phyloP scores from a whole-genome alignment of 2,329 filamentous ascomycete genomes.

The Spiromastix sp. region DNA sequence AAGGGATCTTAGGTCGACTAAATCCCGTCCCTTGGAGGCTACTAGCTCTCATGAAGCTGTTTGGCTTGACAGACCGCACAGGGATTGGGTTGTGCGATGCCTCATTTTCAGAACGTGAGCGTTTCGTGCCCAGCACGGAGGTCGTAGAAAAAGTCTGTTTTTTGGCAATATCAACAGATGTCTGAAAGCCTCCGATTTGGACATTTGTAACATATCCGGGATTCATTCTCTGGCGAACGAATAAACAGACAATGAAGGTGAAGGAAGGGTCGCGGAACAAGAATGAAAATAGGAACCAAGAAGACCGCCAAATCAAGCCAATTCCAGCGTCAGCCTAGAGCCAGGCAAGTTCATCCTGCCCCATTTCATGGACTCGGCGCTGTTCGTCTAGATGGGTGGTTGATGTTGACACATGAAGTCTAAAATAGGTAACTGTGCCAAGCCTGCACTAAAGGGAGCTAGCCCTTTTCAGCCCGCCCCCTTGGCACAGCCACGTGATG shows the following conservation, averaged over 20 bases:
- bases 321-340: too few relatives aligned
- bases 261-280: not conserved
- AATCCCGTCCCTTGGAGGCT: not conserved
- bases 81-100: not conserved
- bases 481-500: too few relatives aligned
- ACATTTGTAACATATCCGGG: slow-evolving; percentile 17
- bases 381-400: too few relatives aligned
- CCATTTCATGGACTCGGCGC: too few relatives aligned
- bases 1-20: slow-evolving; percentile 1
- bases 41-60: not conserved
- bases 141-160: slow-evolving; percentile 30
- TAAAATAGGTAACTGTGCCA: too few relatives aligned
- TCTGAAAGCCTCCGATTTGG: slow-evolving; percentile 44
- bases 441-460: too few relatives aligned
- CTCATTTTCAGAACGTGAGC: slow-evolving; percentile 21
- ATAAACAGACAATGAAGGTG: not conserved
- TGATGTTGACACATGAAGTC: too few relatives aligned
- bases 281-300: not conserved
- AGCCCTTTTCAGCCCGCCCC: too few relatives aligned
- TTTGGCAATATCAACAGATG: slow-evolving; percentile 33
- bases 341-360: too few relatives aligned
- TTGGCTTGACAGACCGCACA: not conserved
- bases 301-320: too few relatives aligned
- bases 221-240: slow-evolving; percentile 15
- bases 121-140: slow-evolving; percentile 42